Base-by-base conservation (phyloP, 2,329 filamentous ascomycete genomes). In the Colletotrichum cereale region DNA sequence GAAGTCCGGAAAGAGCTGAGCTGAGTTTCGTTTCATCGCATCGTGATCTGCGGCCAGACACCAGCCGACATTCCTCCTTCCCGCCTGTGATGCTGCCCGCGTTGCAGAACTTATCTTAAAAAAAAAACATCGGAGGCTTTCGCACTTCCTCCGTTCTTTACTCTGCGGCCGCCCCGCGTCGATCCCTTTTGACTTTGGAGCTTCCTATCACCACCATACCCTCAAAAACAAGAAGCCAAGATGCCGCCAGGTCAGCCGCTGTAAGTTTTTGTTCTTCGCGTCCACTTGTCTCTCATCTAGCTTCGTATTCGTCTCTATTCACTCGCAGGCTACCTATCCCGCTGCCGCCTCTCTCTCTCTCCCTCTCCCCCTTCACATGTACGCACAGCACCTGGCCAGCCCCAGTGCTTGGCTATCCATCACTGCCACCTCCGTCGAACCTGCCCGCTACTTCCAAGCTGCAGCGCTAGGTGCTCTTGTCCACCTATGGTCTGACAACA, bases 11-110 rank as follows among this genome's bases (percentile, higher is more conserved):
- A 62, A 61, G 44, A 55, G 53, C 53, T 36, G 58, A 53, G 58
- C 68, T 58, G 53, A 63, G 58, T 71, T 71, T 68, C 68, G 68
- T 71, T 71, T 71, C 65, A 68, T 71, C 68, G 68, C 65, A 68
- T 68, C 58, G 68, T 44, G 65, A 71, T 71, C 68, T 53, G 50
- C 66, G 40, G 31, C 42, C 67, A 56, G 62, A 70, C 6, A 10
- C 26, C 42, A n/a, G 14, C 65, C 50, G 14, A 47, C 31, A 52
- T 36, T 31, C 50, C 47, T 48, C 42, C 21, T 11, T 26, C 52
- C 42, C 7, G 16, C 21, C 26, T 47, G 48, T 62, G 36, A 16
- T 50, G n/a, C n/a, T 48, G 3, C 60, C 65, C n/a, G 24, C 31
- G 44, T 47, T 29, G 47, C 34, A 61, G 53, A 71, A 68, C 40